Evolutionary conservation across 1,139 yeast species (phyloP).

Genomic region (Ashbya aceris): DNA sequence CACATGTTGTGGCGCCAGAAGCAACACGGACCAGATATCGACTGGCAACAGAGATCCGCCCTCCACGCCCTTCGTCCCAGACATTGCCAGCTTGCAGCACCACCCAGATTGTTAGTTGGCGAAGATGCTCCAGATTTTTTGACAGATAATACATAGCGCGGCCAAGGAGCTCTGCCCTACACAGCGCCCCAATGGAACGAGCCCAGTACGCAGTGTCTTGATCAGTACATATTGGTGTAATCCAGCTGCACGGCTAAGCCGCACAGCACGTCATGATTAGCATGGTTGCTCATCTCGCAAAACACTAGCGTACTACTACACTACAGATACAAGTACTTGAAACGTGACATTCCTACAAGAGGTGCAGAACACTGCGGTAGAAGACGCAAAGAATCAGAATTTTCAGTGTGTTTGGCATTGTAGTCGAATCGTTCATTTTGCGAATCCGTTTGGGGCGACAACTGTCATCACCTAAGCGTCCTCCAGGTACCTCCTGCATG

Average conservation of each 20-base stretch:
- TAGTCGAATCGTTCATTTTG: constrained; percentile 28
- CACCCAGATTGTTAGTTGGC: no score
- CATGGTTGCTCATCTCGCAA: constrained; percentile 24
- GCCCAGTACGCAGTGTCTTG: no score
- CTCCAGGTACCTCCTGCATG: not conserved
- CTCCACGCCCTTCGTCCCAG: no score
- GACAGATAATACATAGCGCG: no score
- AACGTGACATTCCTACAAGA: not conserved
- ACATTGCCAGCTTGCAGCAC: no score
- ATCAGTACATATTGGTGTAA: no score
- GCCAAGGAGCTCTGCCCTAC: no score
- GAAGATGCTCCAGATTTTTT: no score
- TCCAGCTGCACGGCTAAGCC: no score
- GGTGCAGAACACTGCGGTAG: not conserved
- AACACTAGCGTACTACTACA: not conserved
- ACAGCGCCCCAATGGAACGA: no score
- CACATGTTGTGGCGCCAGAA: constrained; percentile 41
- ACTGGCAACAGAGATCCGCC: no score
- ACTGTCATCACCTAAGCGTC: constrained; percentile 25
- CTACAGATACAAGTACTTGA: not conserved
- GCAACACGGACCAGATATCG: not conserved
- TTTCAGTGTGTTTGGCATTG: constrained; percentile 31
- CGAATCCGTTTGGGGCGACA: constrained; percentile 33
- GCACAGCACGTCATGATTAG: constrained; percentile 24
- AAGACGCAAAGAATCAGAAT: constrained; percentile 20